Percentiles rank a stretch among this genome's conserved stretches.
phyloP scores from a whole-genome alignment of 305 asterid genomes.

The Solanum hybrid region DNA sequence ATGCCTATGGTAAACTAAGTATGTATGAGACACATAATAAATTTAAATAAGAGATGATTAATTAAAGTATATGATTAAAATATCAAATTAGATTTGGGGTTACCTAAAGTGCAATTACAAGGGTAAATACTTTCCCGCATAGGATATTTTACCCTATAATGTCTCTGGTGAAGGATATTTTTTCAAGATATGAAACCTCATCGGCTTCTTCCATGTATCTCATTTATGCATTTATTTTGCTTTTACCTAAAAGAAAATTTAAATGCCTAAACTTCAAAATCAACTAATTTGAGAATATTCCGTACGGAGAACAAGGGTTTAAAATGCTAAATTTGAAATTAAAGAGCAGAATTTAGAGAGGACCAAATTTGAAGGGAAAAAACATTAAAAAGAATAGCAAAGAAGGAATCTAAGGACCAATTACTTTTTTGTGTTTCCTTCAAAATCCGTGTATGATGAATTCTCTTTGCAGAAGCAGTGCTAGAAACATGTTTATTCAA shows the following conservation, averaged over 20 bases:
- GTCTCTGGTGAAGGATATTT: neutral
- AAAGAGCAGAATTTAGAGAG: neutral
- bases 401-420: neutral
- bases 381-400: neutral
- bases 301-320: neutral
- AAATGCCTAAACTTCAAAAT: neutral
- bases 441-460: neutral
- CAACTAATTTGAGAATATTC: neutral
- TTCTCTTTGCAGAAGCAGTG: neutral
- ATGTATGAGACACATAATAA: too few species aligned
- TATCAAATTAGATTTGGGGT: too few species aligned
- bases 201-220: neutral
- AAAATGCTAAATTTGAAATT: neutral
- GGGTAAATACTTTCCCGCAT: too few species aligned
- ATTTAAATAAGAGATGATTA: too few species aligned
- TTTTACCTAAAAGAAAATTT: neutral
- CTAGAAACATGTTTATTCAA: neutral
- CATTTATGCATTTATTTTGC: neutral
- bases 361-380: neutral
- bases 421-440: neutral
- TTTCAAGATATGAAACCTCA: neutral
- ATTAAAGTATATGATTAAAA: too few species aligned
- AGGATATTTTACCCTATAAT: neutral
- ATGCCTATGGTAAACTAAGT: too few species aligned
- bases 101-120: too few species aligned